phyloP scores from a whole-genome alignment of 805 yeast genomes.

The Zygosaccharomyces pseudorouxii region DNA sequence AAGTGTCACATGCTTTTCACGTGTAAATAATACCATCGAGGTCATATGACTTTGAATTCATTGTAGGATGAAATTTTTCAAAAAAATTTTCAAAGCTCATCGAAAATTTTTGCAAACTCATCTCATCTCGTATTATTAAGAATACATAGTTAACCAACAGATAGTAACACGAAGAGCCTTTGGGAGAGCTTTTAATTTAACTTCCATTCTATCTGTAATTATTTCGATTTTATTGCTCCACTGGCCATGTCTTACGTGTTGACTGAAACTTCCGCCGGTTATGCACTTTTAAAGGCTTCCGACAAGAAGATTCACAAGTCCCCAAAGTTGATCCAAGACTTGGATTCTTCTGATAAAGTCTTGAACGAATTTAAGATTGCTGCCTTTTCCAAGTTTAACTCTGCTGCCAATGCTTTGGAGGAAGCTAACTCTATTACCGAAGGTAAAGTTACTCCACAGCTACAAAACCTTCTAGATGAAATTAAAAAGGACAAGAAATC shows the following conservation, averaged over 20 bases:
- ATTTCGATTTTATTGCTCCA: slow-evolving; percentile 2
- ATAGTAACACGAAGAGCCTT: slow-evolving; percentile 1
- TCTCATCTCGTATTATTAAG: slow-evolving; percentile 2
- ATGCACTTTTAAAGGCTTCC: slow-evolving; percentile 93
- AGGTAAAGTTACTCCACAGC: slow-evolving; percentile 85
- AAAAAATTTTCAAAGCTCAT: slow-evolving; percentile 25
- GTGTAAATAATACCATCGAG: not conserved
- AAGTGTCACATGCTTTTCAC: not conserved
- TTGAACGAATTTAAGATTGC: slow-evolving; percentile 88
- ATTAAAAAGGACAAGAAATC: slow-evolving; percentile 77
- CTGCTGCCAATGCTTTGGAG: slow-evolving; percentile 94
- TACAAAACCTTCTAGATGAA: slow-evolving; percentile 70
- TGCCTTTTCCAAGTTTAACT: slow-evolving; percentile 88
- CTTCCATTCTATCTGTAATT: not conserved
- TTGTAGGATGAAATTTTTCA: slow-evolving; percentile 1
- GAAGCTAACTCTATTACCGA: slow-evolving; percentile 90
- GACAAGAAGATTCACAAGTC: slow-evolving; percentile 96
- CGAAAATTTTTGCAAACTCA: slow-evolving; percentile 21
- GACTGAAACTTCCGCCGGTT: slow-evolving; percentile 98
- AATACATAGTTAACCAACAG: not conserved
- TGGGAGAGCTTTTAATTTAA: not conserved
- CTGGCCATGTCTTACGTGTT: slow-evolving; percentile 72
- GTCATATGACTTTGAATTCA: not conserved
- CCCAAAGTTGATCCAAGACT: slow-evolving; percentile 63
- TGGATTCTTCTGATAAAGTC: slow-evolving; percentile 79